phyloP scores from a whole-genome alignment of 192 early-diverging fungal genomes.

The Coemansia sp. region DNA sequence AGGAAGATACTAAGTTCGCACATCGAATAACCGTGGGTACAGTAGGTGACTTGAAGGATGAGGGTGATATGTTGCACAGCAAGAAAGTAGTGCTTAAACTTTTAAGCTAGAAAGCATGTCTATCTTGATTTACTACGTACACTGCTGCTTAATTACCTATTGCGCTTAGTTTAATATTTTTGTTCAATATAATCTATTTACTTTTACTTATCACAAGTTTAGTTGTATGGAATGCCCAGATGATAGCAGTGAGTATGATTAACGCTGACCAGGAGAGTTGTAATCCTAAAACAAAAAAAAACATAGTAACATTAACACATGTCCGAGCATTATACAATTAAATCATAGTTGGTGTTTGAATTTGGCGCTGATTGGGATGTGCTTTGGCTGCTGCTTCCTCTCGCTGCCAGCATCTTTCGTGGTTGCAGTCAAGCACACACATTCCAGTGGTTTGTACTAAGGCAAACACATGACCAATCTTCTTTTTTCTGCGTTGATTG shows the following conservation, averaged over 20 bases:
- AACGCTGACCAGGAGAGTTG: neutral
- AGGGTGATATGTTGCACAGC: no score
- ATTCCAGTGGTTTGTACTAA: neutral
- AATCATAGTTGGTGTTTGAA: neutral
- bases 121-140: neutral
- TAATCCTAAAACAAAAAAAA: neutral
- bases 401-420: no score
- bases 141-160: neutral
- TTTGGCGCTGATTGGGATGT: neutral
- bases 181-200: neutral
- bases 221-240: neutral
- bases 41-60: no score
- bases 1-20: neutral
- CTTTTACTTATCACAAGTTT: neutral
- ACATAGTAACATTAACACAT: neutral
- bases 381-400: neutral
- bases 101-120: neutral
- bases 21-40: neutral
- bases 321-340: neutral
- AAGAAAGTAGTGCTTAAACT: no score
- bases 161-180: neutral
- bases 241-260: neutral
- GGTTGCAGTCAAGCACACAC: no score
- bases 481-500: neutral
- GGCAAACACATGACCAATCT: neutral